Evolutionary conservation across 176 grass and related monocot species (phyloP).

Genomic region (Bothriochloa decipiens): DNA sequence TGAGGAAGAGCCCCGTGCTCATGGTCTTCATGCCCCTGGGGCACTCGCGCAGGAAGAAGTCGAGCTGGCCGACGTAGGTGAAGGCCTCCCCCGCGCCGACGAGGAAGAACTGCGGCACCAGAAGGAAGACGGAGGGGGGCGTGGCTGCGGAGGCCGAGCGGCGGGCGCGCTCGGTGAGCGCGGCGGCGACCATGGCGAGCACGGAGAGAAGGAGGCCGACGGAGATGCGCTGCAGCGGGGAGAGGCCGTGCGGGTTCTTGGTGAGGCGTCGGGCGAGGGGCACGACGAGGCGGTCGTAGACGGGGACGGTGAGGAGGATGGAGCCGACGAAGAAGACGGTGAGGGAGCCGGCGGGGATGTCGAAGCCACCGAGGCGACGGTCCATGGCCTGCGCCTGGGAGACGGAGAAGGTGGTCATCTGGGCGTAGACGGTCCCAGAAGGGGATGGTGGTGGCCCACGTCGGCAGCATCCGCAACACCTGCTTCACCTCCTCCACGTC

Average conservation of each 20-base stretch:
- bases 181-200: slow-evolving; percentile 71
- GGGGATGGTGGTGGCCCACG: slow-evolving; percentile 76
- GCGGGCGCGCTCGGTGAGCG: slow-evolving; percentile 46
- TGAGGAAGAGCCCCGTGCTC: slow-evolving; percentile 92
- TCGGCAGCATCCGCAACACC: slow-evolving; percentile 76
- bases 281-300: slow-evolving; percentile 67
- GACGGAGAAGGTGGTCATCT: slow-evolving; percentile 95
- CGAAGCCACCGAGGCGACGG: slow-evolving; percentile 63
- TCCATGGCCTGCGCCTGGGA: slow-evolving; percentile 76
- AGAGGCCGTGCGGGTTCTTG: slow-evolving; percentile 56
- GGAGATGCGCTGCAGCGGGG: slow-evolving; percentile 72
- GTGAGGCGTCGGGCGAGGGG: slow-evolving; percentile 53
- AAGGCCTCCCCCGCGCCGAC: slow-evolving; percentile 86
- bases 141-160: slow-evolving; percentile 25
- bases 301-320: slow-evolving; percentile 77
- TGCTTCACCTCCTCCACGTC: slow-evolving; percentile 94
- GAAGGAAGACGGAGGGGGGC: slow-evolving; percentile 64
- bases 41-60: slow-evolving; percentile 90
- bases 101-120: slow-evolving; percentile 73
- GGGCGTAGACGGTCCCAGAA: slow-evolving; percentile 94
- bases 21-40: slow-evolving; percentile 91
- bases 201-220: slow-evolving; percentile 64
- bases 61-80: slow-evolving; percentile 87
- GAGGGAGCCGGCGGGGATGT: slow-evolving; percentile 75
- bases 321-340: slow-evolving; percentile 89